phyloP scores from a whole-genome alignment of 768 basidiomycete genomes.

The Tephrocybe sp. region DNA sequence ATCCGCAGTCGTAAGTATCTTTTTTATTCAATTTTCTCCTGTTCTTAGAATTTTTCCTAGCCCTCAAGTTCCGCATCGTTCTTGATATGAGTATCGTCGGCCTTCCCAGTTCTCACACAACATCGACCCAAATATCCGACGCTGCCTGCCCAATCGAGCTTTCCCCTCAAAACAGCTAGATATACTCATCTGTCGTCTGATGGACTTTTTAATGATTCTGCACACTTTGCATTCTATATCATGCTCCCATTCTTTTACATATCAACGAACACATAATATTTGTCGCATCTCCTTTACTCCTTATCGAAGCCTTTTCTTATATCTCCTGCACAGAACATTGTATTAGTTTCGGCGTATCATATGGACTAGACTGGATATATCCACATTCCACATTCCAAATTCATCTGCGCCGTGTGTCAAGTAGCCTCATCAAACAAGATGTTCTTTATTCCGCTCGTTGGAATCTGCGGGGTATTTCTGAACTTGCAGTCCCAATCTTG shows the following conservation, averaged over 20 bases:
- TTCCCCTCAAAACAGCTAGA: constrained; percentile 48
- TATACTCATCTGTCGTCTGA: not conserved
- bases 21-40: not conserved
- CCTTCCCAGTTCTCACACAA: constrained; percentile 48
- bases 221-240: constrained; percentile 12
- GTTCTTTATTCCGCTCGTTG: constrained; percentile 58
- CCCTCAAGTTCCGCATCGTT: constrained; percentile 64
- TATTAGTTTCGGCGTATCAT: constrained; percentile 16
- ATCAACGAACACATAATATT: constrained; percentile 16
- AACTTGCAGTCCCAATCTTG: constrained; percentile 69
- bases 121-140: constrained; percentile 57
- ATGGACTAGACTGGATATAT: constrained; percentile 16
- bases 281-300: constrained; percentile 8
- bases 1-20: constrained; percentile 56
- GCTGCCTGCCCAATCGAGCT: constrained; percentile 75
- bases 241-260: constrained; percentile 17
- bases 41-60: constrained; percentile 30
- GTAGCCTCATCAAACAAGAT: constrained; percentile 46
- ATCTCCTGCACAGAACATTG: constrained; percentile 13
- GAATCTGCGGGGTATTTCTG: constrained; percentile 58
- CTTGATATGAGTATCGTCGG: constrained; percentile 72
- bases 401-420: too few relatives aligned
- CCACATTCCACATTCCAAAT: not conserved
- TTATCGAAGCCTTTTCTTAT: constrained; percentile 3
- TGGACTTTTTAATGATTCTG: constrained; percentile 8